Percentiles rank a stretch among this genome's conserved stretches.
These are phyloP conservation scores for Anthostomella pinea DNA, from an alignment of 2,329 filamentous ascomycete genomes.

Conservation along the genomic window DNA sequence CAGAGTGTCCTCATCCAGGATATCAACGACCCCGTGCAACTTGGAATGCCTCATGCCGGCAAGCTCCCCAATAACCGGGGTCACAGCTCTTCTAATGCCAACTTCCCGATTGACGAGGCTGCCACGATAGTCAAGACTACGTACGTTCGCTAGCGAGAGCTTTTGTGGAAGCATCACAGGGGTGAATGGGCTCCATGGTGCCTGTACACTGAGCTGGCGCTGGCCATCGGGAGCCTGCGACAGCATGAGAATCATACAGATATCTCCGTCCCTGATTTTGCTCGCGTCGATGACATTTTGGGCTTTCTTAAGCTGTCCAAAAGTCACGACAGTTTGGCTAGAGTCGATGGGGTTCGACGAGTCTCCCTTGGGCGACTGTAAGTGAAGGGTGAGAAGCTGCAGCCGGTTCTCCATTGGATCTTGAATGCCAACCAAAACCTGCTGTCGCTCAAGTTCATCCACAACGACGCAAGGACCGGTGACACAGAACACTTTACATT, in stretches of 20 bases:
- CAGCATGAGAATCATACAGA: conserved; percentile 68
- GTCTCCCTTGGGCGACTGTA: conserved; percentile 36
- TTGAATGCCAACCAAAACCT: conserved; percentile 66
- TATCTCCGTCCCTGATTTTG: conserved; percentile 63
- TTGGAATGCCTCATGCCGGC: conserved; percentile 56
- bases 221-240: conserved; percentile 62
- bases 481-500: conserved; percentile 66
- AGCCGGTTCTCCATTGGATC: conserved; percentile 66
- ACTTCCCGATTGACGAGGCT: conserved; percentile 52
- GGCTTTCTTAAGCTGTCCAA: conserved; percentile 54
- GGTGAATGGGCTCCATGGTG: conserved; percentile 71
- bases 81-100: conserved; percentile 44
- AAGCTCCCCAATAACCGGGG: conserved; percentile 46
- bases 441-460: conserved; percentile 51
- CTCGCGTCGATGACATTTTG: conserved; percentile 71
- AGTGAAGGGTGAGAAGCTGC: conserved; percentile 62
- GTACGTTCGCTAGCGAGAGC: conserved; percentile 57
- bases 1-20: conserved; percentile 59
- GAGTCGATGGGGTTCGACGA: conserved; percentile 23
- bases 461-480: conserved; percentile 54
- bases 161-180: conserved; percentile 59
- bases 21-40: conserved; percentile 60
- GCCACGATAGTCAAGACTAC: conserved; percentile 55
- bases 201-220: conserved; percentile 68
- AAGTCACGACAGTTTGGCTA: conserved; percentile 42